Conservation (phyloP, 1,284 basidiomycete species). For the Wolfiporia cocos region DNA sequence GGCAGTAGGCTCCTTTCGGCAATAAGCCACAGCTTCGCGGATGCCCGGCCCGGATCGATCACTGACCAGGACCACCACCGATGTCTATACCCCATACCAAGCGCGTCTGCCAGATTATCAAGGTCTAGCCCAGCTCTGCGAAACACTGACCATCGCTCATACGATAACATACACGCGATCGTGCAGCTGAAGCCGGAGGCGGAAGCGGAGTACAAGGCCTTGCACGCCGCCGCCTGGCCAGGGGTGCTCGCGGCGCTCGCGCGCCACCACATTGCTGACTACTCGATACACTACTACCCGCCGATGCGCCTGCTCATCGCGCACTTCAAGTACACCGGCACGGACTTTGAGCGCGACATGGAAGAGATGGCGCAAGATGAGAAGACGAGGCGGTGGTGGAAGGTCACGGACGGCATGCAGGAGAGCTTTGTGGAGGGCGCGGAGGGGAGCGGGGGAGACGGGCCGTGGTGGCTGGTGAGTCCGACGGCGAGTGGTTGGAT, state of each 20-base stretch:
- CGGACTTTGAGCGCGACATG: conserved; percentile 67
- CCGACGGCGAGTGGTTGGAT: neutral
- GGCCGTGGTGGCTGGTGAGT: conserved; percentile 66
- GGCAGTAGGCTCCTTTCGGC: too few relatives aligned
- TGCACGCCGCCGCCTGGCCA: conserved; percentile 69
- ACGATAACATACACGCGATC: conserved; percentile 2
- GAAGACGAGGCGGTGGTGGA: conserved; percentile 74
- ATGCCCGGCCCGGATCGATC: too few relatives aligned
- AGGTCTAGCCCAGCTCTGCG: conserved; percentile 31
- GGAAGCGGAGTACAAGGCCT: conserved; percentile 60
- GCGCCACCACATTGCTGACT: conserved; percentile 67
- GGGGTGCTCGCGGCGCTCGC: conserved; percentile 62
- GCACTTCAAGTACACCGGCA: conserved; percentile 58
- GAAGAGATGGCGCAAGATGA: conserved; percentile 53
- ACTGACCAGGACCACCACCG: too few relatives aligned
- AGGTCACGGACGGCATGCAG: conserved; percentile 73
- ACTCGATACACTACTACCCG: conserved; percentile 69
- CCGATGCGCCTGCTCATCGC: conserved; percentile 64
- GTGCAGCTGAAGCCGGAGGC: conserved; percentile 55
- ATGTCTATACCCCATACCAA: conserved; percentile 39
- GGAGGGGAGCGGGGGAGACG: conserved; percentile 54
- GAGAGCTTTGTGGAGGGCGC: conserved; percentile 67
- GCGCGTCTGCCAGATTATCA: conserved; percentile 73
- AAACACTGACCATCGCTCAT: conserved; percentile 7
- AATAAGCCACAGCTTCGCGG: too few relatives aligned